Conservation (phyloP, 192 early-diverging fungal genomes). For the Rhizophagus prolifer region DNA sequence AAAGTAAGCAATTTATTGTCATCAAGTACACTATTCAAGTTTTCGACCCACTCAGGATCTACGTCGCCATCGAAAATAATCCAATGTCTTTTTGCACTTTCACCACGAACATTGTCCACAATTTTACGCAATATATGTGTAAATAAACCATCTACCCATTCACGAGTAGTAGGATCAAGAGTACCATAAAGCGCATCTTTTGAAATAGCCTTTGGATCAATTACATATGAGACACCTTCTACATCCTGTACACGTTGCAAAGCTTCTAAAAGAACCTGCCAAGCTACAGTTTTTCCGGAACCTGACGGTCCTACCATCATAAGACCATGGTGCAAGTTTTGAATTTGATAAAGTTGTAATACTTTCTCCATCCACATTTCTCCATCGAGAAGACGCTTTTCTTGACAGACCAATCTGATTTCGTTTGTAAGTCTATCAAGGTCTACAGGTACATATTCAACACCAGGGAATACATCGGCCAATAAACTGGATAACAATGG, state of each 20-base stretch:
- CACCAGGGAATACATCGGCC: slow-evolving; percentile 91
- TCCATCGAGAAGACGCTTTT: slow-evolving; percentile 72
- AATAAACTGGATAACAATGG: slow-evolving; percentile 80
- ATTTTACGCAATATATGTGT: slow-evolving; percentile 97
- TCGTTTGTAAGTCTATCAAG: slow-evolving; percentile 72
- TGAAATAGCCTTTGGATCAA: slow-evolving; percentile 97
- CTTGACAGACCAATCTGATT: slow-evolving; percentile 73
- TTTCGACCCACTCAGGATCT: slow-evolving; percentile 99
- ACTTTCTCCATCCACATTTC: slow-evolving; percentile 95
- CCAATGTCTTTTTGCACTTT: slow-evolving; percentile 93
- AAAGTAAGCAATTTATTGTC: slow-evolving; percentile 97
- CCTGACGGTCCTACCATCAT: slow-evolving; percentile 99
- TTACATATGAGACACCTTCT: slow-evolving; percentile 91
- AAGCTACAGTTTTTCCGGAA: slow-evolving; percentile 92
- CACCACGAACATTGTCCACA: slow-evolving; percentile 97
- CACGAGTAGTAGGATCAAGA: slow-evolving; percentile 95
- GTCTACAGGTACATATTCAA: slow-evolving; percentile 78
- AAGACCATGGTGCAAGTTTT: slow-evolving; percentile 96
- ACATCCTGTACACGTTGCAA: slow-evolving; percentile 84
- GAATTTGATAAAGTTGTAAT: slow-evolving; percentile 97
- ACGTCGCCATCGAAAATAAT: slow-evolving; percentile 99
- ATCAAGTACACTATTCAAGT: slow-evolving; percentile 90
- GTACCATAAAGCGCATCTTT: slow-evolving; percentile 98
- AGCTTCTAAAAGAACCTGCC: slow-evolving; percentile 89
- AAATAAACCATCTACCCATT: slow-evolving; percentile 99